Evolutionary conservation across 1,139 yeast species (phyloP), one percentile per base, ranked within the genome.

Genomic region (Geotrichum histeridarum): DNA sequence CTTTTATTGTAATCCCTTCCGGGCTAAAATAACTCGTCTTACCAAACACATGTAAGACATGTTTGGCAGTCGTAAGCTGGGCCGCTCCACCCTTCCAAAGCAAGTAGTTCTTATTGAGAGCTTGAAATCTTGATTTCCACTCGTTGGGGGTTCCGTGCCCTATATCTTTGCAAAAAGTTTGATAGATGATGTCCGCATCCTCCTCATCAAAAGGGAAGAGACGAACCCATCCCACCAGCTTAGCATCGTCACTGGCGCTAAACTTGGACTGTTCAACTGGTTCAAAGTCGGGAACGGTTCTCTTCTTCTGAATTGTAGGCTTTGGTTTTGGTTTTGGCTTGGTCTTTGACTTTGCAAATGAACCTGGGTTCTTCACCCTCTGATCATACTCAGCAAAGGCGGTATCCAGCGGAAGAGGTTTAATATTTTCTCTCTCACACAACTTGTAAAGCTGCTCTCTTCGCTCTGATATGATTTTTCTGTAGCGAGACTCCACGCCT

Each of bases 321-420:
- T 11, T 22, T 22, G 27, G 27, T 5, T 22, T 33, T 4, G 14
- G 6, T 7, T 11, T 22, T 22, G 27, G 27, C 27, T 22, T 22
- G 4, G 27, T 22, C 27, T 22, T 22, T 22, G 27, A 22, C 3
- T 22, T 22, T 22, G 27, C 27, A 3, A 3, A 5, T 11, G 7
- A 33, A 33, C 14, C 7, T 3, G 12, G 37, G 4, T 11, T 33
- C n/a, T 8, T 8, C 35, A 42, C 8, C 11, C 4, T 18, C 8
- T 8, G 22, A 45, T 45, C 49, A 36, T 45, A 45, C 17, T 45
- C 49, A 4, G n/a, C 18, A 36, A 35, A 45, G 36, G 17, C 8
- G 2, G 15, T 8, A 12, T 35, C 33, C 18, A 45, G 12, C 4
- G 49, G 27, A 36, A 35, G 36, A 35, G 49, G 42, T 15, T 35